phyloP scores from a whole-genome alignment of 1,284 basidiomycete genomes.

The Fistulina hepatica region DNA sequence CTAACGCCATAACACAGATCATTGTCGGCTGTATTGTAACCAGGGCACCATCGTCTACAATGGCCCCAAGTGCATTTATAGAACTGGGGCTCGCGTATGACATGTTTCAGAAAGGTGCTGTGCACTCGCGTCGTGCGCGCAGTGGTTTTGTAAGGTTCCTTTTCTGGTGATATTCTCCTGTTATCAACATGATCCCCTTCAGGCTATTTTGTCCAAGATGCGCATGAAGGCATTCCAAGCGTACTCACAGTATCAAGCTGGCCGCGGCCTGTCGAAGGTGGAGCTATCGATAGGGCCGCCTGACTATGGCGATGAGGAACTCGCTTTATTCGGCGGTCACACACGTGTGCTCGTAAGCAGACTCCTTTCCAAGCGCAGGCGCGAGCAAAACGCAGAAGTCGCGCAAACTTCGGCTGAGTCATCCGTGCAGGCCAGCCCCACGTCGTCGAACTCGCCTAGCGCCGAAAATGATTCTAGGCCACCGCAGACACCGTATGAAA shows the following conservation, averaged over 20 bases:
- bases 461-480: constrained; percentile 13
- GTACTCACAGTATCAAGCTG: constrained; percentile 32
- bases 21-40: constrained; percentile 48
- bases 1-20: constrained; percentile 26
- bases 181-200: not conserved
- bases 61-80: constrained; percentile 45
- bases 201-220: constrained; percentile 31
- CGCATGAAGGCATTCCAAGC: constrained; percentile 40
- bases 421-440: constrained; percentile 11
- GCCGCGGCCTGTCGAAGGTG: constrained; percentile 21
- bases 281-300: constrained; percentile 28
- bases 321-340: constrained; percentile 57
- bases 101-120: constrained; percentile 40
- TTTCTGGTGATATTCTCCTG: not conserved
- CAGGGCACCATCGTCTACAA: constrained; percentile 43
- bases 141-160: constrained; percentile 33
- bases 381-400: constrained; percentile 8
- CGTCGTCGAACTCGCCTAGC: constrained; percentile 16
- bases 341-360: constrained; percentile 46
- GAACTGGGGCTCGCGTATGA: constrained; percentile 46
- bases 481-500: constrained; percentile 13
- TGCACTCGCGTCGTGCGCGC: constrained; percentile 36
- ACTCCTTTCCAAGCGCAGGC: constrained; percentile 28
- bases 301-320: constrained; percentile 48
- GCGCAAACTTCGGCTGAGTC: not conserved